These are phyloP conservation scores for Capsella bursapastoris DNA, from an alignment of 345 rosid genomes.

Conservation along the genomic window DNA sequence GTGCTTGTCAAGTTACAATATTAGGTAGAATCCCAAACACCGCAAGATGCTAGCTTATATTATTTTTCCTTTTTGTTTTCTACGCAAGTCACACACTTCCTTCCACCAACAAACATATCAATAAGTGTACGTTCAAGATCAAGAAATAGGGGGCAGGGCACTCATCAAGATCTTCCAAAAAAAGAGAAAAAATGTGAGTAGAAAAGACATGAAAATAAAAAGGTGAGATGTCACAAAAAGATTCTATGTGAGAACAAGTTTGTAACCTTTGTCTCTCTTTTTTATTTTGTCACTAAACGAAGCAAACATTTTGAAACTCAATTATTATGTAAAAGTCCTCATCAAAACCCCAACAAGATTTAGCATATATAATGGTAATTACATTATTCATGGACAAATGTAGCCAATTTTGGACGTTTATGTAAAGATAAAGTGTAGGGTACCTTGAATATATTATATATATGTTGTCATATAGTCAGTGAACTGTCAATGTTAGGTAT, in stretches of 20 bases:
- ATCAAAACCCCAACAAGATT: neutral
- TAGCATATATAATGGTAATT: neutral
- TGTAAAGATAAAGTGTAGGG: constrained; percentile 23
- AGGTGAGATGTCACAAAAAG: constrained; percentile 21
- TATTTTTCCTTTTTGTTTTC: neutral
- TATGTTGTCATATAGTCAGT: constrained; percentile 29
- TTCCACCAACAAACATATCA: constrained; percentile 37
- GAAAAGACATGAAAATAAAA: neutral
- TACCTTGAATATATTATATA: constrained; percentile 1
- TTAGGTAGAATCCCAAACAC: neutral
- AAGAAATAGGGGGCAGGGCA: constrained; percentile 9
- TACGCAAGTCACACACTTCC: constrained; percentile 5
- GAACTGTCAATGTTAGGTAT: constrained; percentile 41
- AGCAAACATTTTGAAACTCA: constrained; percentile 34
- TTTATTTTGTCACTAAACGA: constrained; percentile 1
- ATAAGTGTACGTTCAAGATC: constrained; percentile 23
- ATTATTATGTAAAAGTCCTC: constrained; percentile 15
- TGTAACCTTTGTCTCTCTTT: constrained; percentile 17
- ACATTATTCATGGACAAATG: too few species aligned
- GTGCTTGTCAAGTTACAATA: neutral
- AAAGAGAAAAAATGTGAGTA: neutral
- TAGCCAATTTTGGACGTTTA: too few species aligned
- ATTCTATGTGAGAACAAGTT: constrained; percentile 30
- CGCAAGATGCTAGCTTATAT: neutral
- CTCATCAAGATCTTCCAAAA: constrained; percentile 20